Base-by-base conservation (phyloP, 139 green algal species). In the Penium margaritaceum region DNA sequence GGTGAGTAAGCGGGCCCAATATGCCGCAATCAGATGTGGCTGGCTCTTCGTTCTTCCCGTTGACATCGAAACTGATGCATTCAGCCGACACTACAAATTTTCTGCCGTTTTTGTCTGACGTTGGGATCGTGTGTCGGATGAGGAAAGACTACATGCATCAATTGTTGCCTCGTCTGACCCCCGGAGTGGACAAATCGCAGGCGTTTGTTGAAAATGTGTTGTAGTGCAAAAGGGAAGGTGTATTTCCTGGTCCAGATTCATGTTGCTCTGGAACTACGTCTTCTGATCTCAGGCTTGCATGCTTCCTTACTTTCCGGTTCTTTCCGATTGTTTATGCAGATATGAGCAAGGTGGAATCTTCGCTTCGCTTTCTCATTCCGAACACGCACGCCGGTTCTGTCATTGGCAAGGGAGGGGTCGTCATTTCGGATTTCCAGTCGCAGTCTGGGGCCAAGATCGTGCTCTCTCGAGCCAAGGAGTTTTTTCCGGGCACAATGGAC, bases 341-440 rank as follows among this genome's bases (percentile, higher is more conserved):
- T 17, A 33, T 57, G 58, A 76, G 69, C 60, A 12, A 72, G 7
- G 77, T 67, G n/a, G 33, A 46, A 15, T 79, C 72, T 12, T 46
- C 55, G 70, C 29, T 80, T 12, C 61, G 62, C 27, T 90, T 94
- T 54, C 74, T 94, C 35, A 51, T 94, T 3, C 84, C 78, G 36
- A 92, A 92, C 51, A 72, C 83, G 0, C 76, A 81, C 21, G 89
- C 86, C 3, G 89, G 89, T 32, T 83, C 79, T 57, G 81, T 94
- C 43, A 94, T 95, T 43, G 81, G 71, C 38, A 91, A 90, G 63
- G 84, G 67, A 0, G 90, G 90, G 5, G 67, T 75, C 27, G 89
- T 84, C 17, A 95, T 95, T 32, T 84, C 75, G 5, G 88, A 91
- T 65, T 84, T 94, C 9, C 89, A 94, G 76, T 51, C 46, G 46